A percentile compares a stretch with the other conserved stretches of the same genome.
Conservation (phyloP, 805 yeast genomes). For the Sungouiella blattae region DNA sequence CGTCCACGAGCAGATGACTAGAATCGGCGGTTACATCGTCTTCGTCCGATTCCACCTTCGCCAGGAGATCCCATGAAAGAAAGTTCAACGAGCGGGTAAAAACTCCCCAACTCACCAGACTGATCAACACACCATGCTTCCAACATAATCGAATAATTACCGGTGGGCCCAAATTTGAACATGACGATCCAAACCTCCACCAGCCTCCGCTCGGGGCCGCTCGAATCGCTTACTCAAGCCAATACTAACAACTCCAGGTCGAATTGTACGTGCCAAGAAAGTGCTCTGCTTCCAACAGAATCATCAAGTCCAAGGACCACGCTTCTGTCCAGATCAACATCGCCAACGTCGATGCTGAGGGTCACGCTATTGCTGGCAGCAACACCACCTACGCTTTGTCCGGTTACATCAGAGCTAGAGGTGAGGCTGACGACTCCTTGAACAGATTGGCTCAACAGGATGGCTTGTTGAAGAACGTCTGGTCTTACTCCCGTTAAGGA, state of each 20-base stretch:
- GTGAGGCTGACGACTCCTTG: constrained; percentile 98
- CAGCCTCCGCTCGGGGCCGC: too few species aligned
- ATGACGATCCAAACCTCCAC: too few species aligned
- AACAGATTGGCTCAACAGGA: constrained; percentile 99
- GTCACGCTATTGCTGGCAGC: constrained; percentile 88
- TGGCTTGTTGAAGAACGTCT: constrained; percentile 95
- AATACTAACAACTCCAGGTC: constrained; percentile 66
- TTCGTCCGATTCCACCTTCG: too few species aligned
- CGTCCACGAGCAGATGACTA: too few species aligned
- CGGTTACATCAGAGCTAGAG: constrained; percentile 97
- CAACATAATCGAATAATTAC: too few species aligned
- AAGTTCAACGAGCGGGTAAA: too few species aligned
- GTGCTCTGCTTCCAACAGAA: constrained; percentile 99
- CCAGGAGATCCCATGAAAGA: too few species aligned
- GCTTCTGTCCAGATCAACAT: constrained; percentile 98
- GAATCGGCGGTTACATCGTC: too few species aligned
- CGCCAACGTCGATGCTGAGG: constrained; percentile 96
- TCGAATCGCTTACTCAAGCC: too few species aligned
- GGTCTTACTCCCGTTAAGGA: constrained; percentile 88
- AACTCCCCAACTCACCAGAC: too few species aligned
- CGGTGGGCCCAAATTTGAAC: too few species aligned
- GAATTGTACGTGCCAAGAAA: constrained; percentile 99
- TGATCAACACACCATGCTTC: too few species aligned
- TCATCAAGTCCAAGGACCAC: constrained; percentile 99
- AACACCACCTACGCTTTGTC: constrained; percentile 93